Base-by-base conservation (phyloP, 1,139 yeast genomes). In the Diutina mesorugosa region DNA sequence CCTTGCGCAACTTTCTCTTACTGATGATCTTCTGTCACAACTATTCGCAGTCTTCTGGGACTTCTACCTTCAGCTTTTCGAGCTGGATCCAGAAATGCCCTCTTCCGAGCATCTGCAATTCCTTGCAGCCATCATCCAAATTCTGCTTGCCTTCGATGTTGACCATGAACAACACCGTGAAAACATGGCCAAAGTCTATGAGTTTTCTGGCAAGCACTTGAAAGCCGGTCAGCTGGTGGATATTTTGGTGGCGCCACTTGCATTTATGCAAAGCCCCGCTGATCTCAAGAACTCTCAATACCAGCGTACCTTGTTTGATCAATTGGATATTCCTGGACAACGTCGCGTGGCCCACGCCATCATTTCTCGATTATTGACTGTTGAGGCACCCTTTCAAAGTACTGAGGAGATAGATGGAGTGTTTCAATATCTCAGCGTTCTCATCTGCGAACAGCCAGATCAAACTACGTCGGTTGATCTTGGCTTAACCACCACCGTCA, bases 101-200 rank as follows among this genome's bases (percentile, higher is more conserved):
- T 66, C 81, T 28, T 82, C 80, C 54, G 95, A 88, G 60, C 82
- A 83, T 58, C 78, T 89, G 6, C 76, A 79, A 0, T 74, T 90
- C 38, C 73, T 90, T 55, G 84, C 83, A 58, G 81, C 87, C 16
- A 77, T 88, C 50, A 77, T 87, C 56, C 80, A 79, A 60, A 70
- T 91, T 51, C 77, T 90, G 0, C 72, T 88, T 56, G 76, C 80
- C 9, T 87, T 85, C 72, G 88, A 87, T 63, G 87, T 90, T 1
- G 73, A 77, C 0, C 79, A n/a, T 21, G 45, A 16, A 3, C 47
- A 10, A 8, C 21, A 83, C 59, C 75, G 76, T 58, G 79, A 74
- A 5, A 83, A 87, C 66, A 72, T 90, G 59, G 85, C 88, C 65
- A 69, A 71, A 50, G 74, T 90, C 35, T 84, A 81, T 65, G 71